phyloP scores from a whole-genome alignment of 2,329 filamentous ascomycete species.

The Ophiocordyceps australis region DNA sequence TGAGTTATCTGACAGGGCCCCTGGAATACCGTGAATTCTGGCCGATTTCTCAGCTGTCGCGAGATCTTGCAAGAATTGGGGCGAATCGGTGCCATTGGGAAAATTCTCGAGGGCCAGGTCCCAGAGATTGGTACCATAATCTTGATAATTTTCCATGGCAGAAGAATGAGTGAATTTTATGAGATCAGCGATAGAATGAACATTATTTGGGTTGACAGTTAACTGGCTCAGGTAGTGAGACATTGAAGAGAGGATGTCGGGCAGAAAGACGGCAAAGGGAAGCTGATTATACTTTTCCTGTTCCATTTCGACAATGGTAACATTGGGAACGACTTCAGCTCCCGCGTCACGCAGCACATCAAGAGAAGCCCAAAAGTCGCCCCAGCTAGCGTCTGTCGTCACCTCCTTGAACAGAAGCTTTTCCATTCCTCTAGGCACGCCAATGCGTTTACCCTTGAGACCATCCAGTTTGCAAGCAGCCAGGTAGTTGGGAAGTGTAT shows the following conservation, averaged over 20 bases:
- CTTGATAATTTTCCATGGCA: conserved; percentile 35
- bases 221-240: conserved; percentile 34
- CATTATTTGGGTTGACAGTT: conserved; percentile 35
- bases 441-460: conserved; percentile 40
- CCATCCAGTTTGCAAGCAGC: conserved; percentile 33
- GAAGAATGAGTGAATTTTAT: conserved; percentile 34
- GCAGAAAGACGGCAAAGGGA: conserved; percentile 8
- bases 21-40: not conserved
- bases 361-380: conserved; percentile 32
- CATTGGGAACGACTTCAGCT: conserved; percentile 35
- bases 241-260: conserved; percentile 38
- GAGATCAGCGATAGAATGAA: conserved; percentile 31
- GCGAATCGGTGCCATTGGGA: not conserved
- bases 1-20: not conserved
- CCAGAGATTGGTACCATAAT: conserved; percentile 36
- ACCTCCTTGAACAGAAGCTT: conserved; percentile 16
- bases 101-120: conserved; percentile 13
- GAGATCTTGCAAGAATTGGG: too few relatives aligned
- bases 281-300: too few relatives aligned
- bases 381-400: too few relatives aligned
- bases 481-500: conserved; percentile 39
- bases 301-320: too few relatives aligned
- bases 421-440: conserved; percentile 37
- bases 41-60: too few relatives aligned
- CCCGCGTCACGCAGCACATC: conserved; percentile 32